Evolutionary conservation across 2,329 filamentous ascomycete species (phyloP), one percentile per base, ranked within the genome.

Genomic region (Calcarisporium arbuscula): DNA sequence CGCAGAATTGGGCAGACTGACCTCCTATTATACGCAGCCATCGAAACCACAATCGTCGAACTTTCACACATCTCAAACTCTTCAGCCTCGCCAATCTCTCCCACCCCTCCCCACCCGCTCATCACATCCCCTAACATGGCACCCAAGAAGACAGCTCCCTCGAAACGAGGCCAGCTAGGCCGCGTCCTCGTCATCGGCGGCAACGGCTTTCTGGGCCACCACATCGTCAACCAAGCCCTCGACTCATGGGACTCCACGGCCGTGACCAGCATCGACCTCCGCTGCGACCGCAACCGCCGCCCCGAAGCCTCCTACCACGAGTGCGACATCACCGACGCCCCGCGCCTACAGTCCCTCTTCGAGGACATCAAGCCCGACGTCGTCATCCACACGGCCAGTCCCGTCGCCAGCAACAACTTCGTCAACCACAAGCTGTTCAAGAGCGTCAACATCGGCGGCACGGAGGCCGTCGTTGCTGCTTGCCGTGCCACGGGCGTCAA

Each of bases 321-420:
- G 48, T 83, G 78, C 55, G 84, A 90, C 60, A 87, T 92, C 56
- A 88, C 84, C 35, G 77, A 84, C 43, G 53, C 64, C 14, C 66
- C 68, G 35, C 70, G 69, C 41, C 69, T 92, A 43, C 57, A 73
- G 26, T 65, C 70, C 23, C 63, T 86, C 28, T 79, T 96, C 49
- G 59, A 70, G 20, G 67, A 77, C 43, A 69, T 80, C 35, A 74
- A 73, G 49, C 89, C 90, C 15, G 80, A 88, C 53, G 76, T 94
- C 11, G 86, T 98, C 33, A 82, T 96, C 51, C 90, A 98, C 62
- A 94, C 89, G 3, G 92, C 90, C 15, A 85, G 81, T 21, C 85
- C 85, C 25, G 60, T 70, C 17, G 70, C 66, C 39, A 71, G 74
- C 54, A 64, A 73, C 61, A 59, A 58, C 51, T 51, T 68, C 56